Evolutionary conservation across 164 flowering plant species (phyloP).

Genomic region (Aristolochia contorta): DNA sequence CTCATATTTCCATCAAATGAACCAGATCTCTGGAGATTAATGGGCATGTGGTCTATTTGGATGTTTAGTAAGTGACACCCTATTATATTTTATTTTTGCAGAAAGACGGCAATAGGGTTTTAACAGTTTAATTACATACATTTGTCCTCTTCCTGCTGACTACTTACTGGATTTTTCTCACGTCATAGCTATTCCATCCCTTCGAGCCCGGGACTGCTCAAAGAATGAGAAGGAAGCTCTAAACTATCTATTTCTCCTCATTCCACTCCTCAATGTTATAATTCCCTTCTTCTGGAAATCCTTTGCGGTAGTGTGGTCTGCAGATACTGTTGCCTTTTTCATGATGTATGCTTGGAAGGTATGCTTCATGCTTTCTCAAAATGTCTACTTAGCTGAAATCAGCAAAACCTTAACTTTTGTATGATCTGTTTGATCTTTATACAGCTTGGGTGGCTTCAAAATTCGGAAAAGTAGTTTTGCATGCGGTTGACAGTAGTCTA

Average conservation of each 20-base stretch:
- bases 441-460: conserved; percentile 61
- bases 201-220: conserved; percentile 94
- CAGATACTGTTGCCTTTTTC: conserved; percentile 77
- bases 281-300: conserved; percentile 93
- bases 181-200: conserved; percentile 86
- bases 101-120: no score
- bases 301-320: conserved; percentile 90
- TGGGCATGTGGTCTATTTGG: conserved; percentile 99
- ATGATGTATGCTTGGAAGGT: conserved; percentile 99
- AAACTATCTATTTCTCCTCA: conserved; percentile 78
- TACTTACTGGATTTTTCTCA: not conserved
- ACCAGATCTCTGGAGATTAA: conserved; percentile 92
- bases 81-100: no score
- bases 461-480: conserved; percentile 18
- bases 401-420: not conserved
- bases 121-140: not conserved
- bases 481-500: no score
- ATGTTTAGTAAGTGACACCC: conserved; percentile 80
- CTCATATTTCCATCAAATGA: conserved; percentile 84
- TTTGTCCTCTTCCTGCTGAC: not conserved
- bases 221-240: conserved; percentile 96
- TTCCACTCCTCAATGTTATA: conserved; percentile 71
- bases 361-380: conserved; percentile 6
- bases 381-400: not conserved
- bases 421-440: conserved; percentile 1